A percentile compares a stretch with the other conserved stretches of the same genome.
Evolutionary conservation across 2,329 filamentous ascomycete genomes (phyloP).

Genomic region (Zymoseptoria tritici): DNA sequence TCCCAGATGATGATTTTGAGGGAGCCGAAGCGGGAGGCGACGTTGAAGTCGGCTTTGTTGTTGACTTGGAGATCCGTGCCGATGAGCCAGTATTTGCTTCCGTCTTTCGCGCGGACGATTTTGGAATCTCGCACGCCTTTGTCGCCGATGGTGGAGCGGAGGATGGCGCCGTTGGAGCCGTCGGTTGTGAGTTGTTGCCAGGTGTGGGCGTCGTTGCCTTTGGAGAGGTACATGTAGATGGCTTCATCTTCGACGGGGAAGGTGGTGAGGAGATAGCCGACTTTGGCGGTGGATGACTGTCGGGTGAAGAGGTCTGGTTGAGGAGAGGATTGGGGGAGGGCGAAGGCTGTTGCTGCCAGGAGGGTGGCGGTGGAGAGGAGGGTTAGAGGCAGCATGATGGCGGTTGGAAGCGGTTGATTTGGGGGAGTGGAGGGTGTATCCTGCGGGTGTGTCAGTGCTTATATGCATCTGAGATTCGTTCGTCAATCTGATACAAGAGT

Average conservation of each 20-base stretch:
- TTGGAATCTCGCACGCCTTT: conserved; percentile 13
- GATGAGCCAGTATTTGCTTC: conserved; percentile 13
- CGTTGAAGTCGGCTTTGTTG: conserved; percentile 18
- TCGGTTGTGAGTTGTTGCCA: conserved; percentile 5
- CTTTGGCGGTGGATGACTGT: conserved; percentile 5
- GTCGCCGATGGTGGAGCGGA: conserved; percentile 10
- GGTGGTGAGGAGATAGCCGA: conserved; percentile 14
- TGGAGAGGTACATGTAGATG: conserved; percentile 13
- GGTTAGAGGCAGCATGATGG: neutral
- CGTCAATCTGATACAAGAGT: neutral
- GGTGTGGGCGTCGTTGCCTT: conserved; percentile 14
- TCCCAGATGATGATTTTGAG: conserved; percentile 15
- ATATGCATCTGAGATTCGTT: neutral
- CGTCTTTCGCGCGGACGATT: conserved; percentile 8
- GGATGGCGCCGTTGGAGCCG: conserved; percentile 7
- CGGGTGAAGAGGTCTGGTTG: neutral
- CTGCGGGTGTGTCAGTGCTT: neutral
- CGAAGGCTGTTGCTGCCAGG: neutral
- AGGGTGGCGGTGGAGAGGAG: neutral
- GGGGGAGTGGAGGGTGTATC: neutral
- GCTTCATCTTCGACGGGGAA: conserved; percentile 27
- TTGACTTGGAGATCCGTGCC: conserved; percentile 19
- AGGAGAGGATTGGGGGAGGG: neutral
- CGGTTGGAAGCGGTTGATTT: neutral
- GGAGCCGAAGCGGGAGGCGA: conserved; percentile 19